phyloP scores from a whole-genome alignment of 2,329 filamentous ascomycete genomes.

The Venturia aucupariae region DNA sequence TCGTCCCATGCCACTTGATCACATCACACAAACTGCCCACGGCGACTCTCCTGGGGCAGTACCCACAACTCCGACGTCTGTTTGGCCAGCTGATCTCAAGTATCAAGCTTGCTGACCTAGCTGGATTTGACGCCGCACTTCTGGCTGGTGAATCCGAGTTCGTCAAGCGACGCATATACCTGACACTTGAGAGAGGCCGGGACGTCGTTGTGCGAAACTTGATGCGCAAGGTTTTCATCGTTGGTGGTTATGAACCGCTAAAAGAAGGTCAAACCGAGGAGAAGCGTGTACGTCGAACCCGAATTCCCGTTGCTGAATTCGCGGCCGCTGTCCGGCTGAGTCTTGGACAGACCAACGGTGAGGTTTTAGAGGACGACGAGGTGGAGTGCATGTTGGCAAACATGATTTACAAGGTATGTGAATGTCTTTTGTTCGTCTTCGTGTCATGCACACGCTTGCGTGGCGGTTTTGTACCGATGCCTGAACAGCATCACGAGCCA shows the following conservation, averaged over 20 bases:
- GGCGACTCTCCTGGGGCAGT: conserved; percentile 58
- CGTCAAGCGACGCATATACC: conserved; percentile 84
- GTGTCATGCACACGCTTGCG: not conserved
- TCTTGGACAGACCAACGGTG: conserved; percentile 44
- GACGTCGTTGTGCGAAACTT: conserved; percentile 90
- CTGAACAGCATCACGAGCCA: too few relatives aligned
- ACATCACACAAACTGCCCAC: conserved; percentile 79
- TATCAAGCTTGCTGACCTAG: conserved; percentile 74
- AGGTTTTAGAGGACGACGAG: conserved; percentile 74
- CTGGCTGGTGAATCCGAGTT: conserved; percentile 82
- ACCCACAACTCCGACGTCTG: conserved; percentile 64
- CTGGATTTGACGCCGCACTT: conserved; percentile 74
- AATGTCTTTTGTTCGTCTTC: conserved; percentile 9
- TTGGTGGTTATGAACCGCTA: conserved; percentile 68
- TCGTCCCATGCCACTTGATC: conserved; percentile 86
- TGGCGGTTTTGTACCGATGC: conserved; percentile 4
- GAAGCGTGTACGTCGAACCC: conserved; percentile 56
- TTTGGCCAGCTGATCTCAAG: conserved; percentile 70
- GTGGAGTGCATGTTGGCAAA: conserved; percentile 93
- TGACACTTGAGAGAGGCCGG: conserved; percentile 83
- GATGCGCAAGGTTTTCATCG: conserved; percentile 81
- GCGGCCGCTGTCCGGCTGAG: conserved; percentile 72
- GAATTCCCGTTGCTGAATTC: conserved; percentile 77
- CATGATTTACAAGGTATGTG: conserved; percentile 89
- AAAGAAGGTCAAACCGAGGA: conserved; percentile 58